A percentile compares a stretch with the other conserved stretches of the same genome.
Conservation (phyloP, 2,329 filamentous ascomycete genomes). For the Penicillium paneum region DNA sequence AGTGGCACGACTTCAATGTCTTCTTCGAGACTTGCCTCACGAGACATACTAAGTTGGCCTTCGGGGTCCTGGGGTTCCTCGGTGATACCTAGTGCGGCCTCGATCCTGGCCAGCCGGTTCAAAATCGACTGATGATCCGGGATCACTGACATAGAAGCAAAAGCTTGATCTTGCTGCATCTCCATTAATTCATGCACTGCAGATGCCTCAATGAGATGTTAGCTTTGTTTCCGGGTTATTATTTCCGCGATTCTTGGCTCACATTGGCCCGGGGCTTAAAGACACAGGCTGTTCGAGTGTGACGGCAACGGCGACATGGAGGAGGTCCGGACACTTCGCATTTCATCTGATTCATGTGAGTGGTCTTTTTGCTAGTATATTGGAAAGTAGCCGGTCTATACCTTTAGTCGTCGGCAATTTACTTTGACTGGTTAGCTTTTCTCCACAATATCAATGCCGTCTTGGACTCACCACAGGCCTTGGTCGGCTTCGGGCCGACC, state of each 20-base stretch:
- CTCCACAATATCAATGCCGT: not conserved
- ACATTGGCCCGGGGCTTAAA: constrained; percentile 34
- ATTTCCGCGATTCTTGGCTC: not conserved
- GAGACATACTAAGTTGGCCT: not conserved
- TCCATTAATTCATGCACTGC: constrained; percentile 21
- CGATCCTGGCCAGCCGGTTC: constrained; percentile 26
- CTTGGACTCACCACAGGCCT: constrained; percentile 28
- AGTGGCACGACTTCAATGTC: constrained; percentile 10
- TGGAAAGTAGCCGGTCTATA: constrained; percentile 4
- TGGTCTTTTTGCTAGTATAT: not conserved
- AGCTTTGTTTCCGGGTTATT: not conserved
- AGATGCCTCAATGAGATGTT: constrained; percentile 20
- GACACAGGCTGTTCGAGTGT: constrained; percentile 22
- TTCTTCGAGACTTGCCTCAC: constrained; percentile 16
- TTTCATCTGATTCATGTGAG: constrained; percentile 23
- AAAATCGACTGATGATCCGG: constrained; percentile 21
- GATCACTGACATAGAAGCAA: constrained; percentile 3
- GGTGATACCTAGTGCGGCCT: constrained; percentile 23
- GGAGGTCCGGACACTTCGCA: constrained; percentile 29
- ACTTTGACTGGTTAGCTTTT: constrained; percentile 19
- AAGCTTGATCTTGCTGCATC: constrained; percentile 4
- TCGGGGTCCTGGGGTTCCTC: constrained; percentile 7
- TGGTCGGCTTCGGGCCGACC: constrained; percentile 31
- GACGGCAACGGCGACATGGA: constrained; percentile 30
- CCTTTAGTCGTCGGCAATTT: constrained; percentile 33